Evolutionary conservation across 805 yeast genomes (phyloP), one percentile per base, ranked within the genome.

Genomic region (Candida qinlingensis): DNA sequence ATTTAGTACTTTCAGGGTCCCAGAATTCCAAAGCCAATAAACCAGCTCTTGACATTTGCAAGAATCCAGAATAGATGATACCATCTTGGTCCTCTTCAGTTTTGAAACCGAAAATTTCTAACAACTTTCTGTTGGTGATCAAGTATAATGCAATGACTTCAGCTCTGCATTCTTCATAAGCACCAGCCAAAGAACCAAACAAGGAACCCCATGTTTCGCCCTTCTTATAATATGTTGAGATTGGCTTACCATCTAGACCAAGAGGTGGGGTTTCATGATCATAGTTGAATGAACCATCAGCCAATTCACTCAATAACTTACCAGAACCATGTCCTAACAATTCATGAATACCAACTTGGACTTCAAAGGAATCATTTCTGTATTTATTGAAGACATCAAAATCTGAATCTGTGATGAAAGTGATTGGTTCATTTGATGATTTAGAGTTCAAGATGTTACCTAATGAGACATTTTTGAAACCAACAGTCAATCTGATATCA

Each of bases 301-400:
- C 74, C 52, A 76, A 76, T 59, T 83, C 81, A 57, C 73, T 65
- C 56, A 89, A 70, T 50, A 89, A 72, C 66, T 88, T 89, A 44
- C 97, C 97, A 5, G 94, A 80, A 38, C 96, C 97, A 62, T 89
- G 97, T 12, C 97, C 96, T 53, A 89, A 74, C 54, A 89, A 73
- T 68, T 89, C 97, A 67, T 89, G 97, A 58, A 89, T 85, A 47
- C 96, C 97, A 44, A 89, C 97, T 69, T 89, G 96, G 40, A 89
- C 94, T 67, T 89, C 96, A 64, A 89, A 89, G 0, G 96, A 85
- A 42, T 85, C 91, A 42, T 80, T 84, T 60, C 88, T 76, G 71
- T 85, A 84, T 62, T 83, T 79, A 52, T 82, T 79, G 70, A 77
- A 88, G 40, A 81, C 60, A 9, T 72, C 82, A 51, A 74, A 77